Percentiles rank a stretch among this genome's conserved stretches.
These are phyloP conservation scores for Dictyostelium purpureum DNA, from an alignment of 78 protist species.

Conservation along the genomic window DNA sequence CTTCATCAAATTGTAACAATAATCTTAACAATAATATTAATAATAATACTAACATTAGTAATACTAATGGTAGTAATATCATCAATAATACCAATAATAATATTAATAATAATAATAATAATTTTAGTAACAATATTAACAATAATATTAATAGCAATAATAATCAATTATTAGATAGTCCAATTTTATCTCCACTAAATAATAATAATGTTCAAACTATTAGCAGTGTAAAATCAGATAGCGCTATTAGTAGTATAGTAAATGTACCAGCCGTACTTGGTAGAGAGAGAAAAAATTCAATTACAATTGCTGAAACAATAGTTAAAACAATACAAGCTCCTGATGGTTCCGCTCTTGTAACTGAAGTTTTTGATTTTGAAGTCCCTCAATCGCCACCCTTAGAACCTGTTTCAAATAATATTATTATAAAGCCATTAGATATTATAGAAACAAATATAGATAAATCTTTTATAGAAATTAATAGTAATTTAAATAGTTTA, in stretches of 20 bases:
- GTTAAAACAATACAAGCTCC: not conserved
- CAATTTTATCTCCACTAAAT: no score
- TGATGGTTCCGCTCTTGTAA: not conserved
- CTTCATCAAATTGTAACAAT: not conserved
- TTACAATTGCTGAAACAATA: not conserved
- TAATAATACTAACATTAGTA: not conserved
- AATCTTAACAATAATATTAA: not conserved
- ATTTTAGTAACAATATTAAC: not conserved
- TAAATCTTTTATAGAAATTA: not conserved
- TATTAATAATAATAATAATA: not conserved
- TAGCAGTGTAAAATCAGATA: not conserved
- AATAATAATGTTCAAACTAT: not conserved
- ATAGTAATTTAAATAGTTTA: not conserved
- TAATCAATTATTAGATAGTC: no score
- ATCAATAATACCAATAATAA: not conserved
- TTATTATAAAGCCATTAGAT: not conserved
- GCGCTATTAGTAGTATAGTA: no score
- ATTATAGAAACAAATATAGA: not conserved
- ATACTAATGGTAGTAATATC: not conserved
- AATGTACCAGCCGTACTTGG: not conserved
- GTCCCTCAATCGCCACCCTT: not conserved
- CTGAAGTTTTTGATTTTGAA: constrained; percentile 51
- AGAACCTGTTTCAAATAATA: not conserved
- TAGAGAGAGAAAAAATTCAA: constrained; percentile 15
- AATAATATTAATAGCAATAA: not conserved